Percentiles rank a stretch among this genome's conserved stretches.
These are phyloP conservation scores for Pneumocystis oryctolagi DNA, from an alignment of 1,139 yeast species.

Conservation along the genomic window DNA sequence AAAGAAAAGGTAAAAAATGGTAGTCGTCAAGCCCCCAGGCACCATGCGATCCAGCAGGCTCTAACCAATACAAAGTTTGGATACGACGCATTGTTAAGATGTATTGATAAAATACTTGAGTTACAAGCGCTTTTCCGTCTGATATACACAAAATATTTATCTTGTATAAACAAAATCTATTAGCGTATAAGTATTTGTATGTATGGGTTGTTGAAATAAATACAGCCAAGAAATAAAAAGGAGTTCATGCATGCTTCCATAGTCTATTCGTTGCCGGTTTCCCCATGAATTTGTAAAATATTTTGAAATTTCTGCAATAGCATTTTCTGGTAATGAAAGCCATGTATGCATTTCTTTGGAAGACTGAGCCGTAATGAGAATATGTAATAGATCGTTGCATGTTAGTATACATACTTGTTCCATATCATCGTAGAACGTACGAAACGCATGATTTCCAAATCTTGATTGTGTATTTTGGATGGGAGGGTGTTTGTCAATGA, in stretches of 20 bases:
- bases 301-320: constrained; percentile 14
- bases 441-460: constrained; percentile 82
- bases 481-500: constrained; percentile 52
- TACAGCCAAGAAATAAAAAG: constrained; percentile 58
- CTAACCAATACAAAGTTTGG: constrained; percentile 59
- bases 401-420: constrained; percentile 10
- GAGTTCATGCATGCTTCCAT: constrained; percentile 94
- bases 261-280: constrained; percentile 70
- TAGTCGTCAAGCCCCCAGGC: constrained; percentile 98
- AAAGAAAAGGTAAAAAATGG: constrained; percentile 75
- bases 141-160: constrained; percentile 6
- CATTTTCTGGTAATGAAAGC: constrained; percentile 16
- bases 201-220: constrained; percentile 31
- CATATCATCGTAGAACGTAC: constrained; percentile 68
- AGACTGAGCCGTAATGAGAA: constrained; percentile 2
- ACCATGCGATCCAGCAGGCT: constrained; percentile 90
- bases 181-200: constrained; percentile 17
- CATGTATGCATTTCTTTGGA: constrained; percentile 23
- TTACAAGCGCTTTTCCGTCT: constrained; percentile 21
- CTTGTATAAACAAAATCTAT: constrained; percentile 16
- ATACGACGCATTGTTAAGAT: constrained; percentile 30
- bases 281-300: constrained; percentile 73
- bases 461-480: constrained; percentile 55
- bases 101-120: constrained; percentile 50
- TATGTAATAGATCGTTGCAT: background rate